Evolutionary conservation across 306 rosid genomes (phyloP), one percentile per base, ranked within the genome.

Genomic region (Castanea mollissima): DNA sequence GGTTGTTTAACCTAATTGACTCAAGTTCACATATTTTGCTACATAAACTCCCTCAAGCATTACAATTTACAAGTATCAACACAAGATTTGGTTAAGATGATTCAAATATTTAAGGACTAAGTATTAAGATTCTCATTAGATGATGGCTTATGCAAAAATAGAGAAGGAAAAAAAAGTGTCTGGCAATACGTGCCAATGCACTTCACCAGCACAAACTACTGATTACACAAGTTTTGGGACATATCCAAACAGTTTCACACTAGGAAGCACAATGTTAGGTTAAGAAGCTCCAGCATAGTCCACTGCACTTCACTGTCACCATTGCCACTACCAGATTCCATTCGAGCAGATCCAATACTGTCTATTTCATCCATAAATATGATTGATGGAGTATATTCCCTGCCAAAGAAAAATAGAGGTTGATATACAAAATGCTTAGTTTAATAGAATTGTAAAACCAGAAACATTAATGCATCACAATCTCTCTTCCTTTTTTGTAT

Each of bases 301-400:
- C 98, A 89, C 76, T 96, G 99, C 69, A 96, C 97, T 86, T 91
- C 99, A 78, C 99, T 96, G 67, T 96, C 99, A 72, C 99, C 99
- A 81, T 96, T 96, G 63, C 99, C 99, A 85, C 99, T 96, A 60
- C 99, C 99, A 79, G 99, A 96, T 83, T 96, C 99, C 99, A 96
- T 96, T 56, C 98, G 91, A 73, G 99, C 97, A 83, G 94, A 96
- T 72, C 99, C 99, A 76, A 96, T 96, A 71, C 99, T 96, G 80
- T 96, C 98, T 8, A 96, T 96, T 87, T 93, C 98, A 72, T 96
- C 99, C 99, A 96, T 93, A 80, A 96, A 96, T 78, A 96, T 96
- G 64, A 96, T 96, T 19, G 98, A 96, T 55, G 99, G 99, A 15
- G 99, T 98, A 80, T 96, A 98, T 86, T 96, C 99, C 89, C 99